Evolutionary conservation across 2,329 filamentous ascomycete species (phyloP).

Genomic region (Geosmithia flava): DNA sequence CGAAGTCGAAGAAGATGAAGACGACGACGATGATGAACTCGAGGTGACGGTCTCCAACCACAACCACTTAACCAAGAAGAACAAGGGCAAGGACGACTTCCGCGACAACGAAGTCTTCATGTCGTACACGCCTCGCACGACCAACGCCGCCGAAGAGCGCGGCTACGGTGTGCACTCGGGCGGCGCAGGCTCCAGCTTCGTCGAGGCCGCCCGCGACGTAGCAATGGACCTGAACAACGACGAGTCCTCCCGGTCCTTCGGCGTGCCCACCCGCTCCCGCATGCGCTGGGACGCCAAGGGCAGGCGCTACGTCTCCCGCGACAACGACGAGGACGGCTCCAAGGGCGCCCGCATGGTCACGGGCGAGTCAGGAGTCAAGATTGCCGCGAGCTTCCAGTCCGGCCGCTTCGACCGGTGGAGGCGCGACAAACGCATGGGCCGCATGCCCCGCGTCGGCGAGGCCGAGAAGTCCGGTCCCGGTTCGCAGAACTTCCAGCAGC

Average conservation of each 20-base stretch:
- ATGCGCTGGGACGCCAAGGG: slow-evolving; percentile 97
- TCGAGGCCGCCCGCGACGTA: slow-evolving; percentile 72
- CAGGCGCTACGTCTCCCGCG: slow-evolving; percentile 84
- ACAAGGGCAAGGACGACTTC: slow-evolving; percentile 51
- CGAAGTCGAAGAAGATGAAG: slow-evolving; percentile 21
- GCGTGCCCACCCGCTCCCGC: slow-evolving; percentile 57
- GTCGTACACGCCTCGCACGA: slow-evolving; percentile 77
- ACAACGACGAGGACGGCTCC: slow-evolving; percentile 90
- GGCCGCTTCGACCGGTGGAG: slow-evolving; percentile 92
- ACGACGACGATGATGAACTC: slow-evolving; percentile 51
- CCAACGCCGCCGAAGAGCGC: slow-evolving; percentile 76
- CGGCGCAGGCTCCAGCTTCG: slow-evolving; percentile 63
- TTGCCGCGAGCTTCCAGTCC: slow-evolving; percentile 84
- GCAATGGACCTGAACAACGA: slow-evolving; percentile 92
- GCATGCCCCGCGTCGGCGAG: slow-evolving; percentile 74
- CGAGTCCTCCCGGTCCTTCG: slow-evolving; percentile 70
- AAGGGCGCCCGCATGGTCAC: slow-evolving; percentile 60
- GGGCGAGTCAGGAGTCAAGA: slow-evolving; percentile 91
- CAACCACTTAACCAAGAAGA: slow-evolving; percentile 20
- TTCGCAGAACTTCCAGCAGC: not conserved
- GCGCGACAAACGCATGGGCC: slow-evolving; percentile 68
- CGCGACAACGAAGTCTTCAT: slow-evolving; percentile 89
- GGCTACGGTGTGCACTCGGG: slow-evolving; percentile 89
- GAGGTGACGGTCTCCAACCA: slow-evolving; percentile 60
- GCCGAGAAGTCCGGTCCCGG: slow-evolving; percentile 38